These are phyloP conservation scores for Manihot esculenta DNA, from an alignment of 441 rosid genomes.

Conservation along the genomic window DNA sequence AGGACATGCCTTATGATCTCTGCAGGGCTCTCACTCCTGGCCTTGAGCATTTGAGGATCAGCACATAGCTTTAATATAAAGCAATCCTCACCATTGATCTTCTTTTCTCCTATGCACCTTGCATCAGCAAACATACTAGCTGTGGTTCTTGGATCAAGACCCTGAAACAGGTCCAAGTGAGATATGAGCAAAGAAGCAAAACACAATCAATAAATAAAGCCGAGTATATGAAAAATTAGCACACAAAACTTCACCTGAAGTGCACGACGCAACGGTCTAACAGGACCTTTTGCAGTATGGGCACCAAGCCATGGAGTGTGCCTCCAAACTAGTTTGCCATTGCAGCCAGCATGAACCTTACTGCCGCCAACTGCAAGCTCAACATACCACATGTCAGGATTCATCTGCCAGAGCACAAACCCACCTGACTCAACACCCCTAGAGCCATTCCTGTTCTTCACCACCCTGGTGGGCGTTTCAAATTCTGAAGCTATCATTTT, in stretches of 20 bases:
- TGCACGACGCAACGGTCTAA: slow-evolving; percentile 89
- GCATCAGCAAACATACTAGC: slow-evolving; percentile 79
- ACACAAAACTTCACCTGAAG: slow-evolving; percentile 64
- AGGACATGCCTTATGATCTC: slow-evolving; percentile 89
- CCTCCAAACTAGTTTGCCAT: slow-evolving; percentile 94
- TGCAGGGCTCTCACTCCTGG: slow-evolving; percentile 87
- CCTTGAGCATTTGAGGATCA: slow-evolving; percentile 68
- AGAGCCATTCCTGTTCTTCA: slow-evolving; percentile 49
- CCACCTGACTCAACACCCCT: slow-evolving; percentile 69
- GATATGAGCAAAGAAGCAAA: slow-evolving; percentile 8
- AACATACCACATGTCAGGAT: slow-evolving; percentile 96
- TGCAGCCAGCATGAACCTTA: slow-evolving; percentile 93
- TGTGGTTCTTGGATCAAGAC: slow-evolving; percentile 88
- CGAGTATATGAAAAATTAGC: neutral
- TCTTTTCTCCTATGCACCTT: slow-evolving; percentile 80
- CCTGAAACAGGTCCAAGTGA: slow-evolving; percentile 44
- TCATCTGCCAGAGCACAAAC: slow-evolving; percentile 97
- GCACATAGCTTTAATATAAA: slow-evolving; percentile 78
- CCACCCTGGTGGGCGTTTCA: slow-evolving; percentile 70
- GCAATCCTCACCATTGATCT: slow-evolving; percentile 81
- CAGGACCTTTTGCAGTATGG: slow-evolving; percentile 89
- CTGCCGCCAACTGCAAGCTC: slow-evolving; percentile 88
- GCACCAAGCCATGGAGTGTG: slow-evolving; percentile 98
- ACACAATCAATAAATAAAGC: neutral
- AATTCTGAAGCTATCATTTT: slow-evolving; percentile 77